Percentiles rank a stretch among this genome's conserved stretches.
Conservation (phyloP, 306 rosid genomes). For the Ormosia emarginata region DNA sequence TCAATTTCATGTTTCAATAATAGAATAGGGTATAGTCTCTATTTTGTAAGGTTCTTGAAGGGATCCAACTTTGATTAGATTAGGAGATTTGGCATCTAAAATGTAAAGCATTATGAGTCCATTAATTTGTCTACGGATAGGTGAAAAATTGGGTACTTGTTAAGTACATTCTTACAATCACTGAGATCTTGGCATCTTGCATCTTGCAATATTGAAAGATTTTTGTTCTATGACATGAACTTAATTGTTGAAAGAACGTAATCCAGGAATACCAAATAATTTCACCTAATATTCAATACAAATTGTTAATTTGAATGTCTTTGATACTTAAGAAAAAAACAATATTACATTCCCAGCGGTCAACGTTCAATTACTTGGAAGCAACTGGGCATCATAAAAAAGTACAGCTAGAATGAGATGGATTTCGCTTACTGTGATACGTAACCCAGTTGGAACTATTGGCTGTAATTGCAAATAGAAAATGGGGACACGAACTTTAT, state of each 20-base stretch:
- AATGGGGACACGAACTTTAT: slow-evolving; percentile 1
- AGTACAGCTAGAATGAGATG: slow-evolving; percentile 43
- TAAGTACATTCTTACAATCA: neutral
- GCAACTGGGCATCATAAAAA: slow-evolving; percentile 1
- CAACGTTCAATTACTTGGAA: neutral
- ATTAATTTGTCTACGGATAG: neutral
- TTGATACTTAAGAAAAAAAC: neutral
- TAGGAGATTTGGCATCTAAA: slow-evolving; percentile 16
- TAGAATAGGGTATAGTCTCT: neutral
- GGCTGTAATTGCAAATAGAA: slow-evolving; percentile 25
- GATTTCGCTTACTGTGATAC: neutral
- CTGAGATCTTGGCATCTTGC: neutral
- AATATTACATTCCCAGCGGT: neutral
- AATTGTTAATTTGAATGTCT: neutral
- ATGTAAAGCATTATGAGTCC: neutral
- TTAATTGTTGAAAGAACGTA: neutral
- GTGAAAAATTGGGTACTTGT: neutral
- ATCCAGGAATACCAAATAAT: neutral
- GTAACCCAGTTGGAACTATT: slow-evolving; percentile 15
- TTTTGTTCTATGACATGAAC: neutral
- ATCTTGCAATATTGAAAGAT: neutral
- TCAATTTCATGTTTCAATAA: slow-evolving; percentile 3
- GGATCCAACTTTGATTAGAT: slow-evolving; percentile 13
- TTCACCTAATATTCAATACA: neutral
- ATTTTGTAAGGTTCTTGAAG: slow-evolving; percentile 12